Evolutionary conservation across 2,329 filamentous ascomycete genomes (phyloP).

Genomic region (Aspergillus nomiae): DNA sequence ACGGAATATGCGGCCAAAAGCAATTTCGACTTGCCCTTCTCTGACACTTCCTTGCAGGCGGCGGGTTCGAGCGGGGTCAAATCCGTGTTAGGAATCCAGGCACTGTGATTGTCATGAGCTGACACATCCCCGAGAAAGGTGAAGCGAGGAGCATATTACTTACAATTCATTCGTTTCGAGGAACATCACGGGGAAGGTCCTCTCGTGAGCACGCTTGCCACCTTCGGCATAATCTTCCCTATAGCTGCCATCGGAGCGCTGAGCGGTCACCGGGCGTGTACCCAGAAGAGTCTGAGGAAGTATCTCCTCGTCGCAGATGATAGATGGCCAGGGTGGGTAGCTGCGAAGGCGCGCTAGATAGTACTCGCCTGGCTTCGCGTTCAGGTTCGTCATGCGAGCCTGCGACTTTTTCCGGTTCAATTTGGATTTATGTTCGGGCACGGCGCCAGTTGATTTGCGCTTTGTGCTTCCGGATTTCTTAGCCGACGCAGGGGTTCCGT

Average conservation of each 20-base stretch:
- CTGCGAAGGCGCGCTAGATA: constrained; percentile 94
- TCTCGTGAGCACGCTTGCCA: constrained; percentile 80
- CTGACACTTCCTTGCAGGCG: constrained; percentile 67
- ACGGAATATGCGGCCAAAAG: constrained; percentile 78
- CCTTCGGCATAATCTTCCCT: constrained; percentile 84
- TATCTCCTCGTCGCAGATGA: constrained; percentile 94
- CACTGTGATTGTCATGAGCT: constrained; percentile 55
- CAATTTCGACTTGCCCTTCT: constrained; percentile 75
- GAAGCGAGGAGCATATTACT: constrained; percentile 46
- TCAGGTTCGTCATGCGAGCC: constrained; percentile 68
- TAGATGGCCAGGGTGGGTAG: constrained; percentile 89
- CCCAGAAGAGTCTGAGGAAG: constrained; percentile 76
- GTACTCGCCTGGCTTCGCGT: constrained; percentile 87
- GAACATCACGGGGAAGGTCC: constrained; percentile 95
- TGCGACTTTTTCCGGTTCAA: constrained; percentile 83
- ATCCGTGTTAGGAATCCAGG: constrained; percentile 86
- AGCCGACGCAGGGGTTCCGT: constrained; percentile 53
- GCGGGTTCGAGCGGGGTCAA: constrained; percentile 75
- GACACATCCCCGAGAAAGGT: neutral
- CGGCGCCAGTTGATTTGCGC: constrained; percentile 72
- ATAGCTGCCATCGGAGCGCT: constrained; percentile 79
- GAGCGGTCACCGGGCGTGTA: constrained; percentile 80
- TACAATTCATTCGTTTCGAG: constrained; percentile 95
- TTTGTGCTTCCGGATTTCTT: constrained; percentile 52
- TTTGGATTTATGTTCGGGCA: constrained; percentile 70